Evolutionary conservation across 306 rosid genomes (phyloP), one percentile per base, ranked within the genome.

Genomic region (Ormosia semicastrata): DNA sequence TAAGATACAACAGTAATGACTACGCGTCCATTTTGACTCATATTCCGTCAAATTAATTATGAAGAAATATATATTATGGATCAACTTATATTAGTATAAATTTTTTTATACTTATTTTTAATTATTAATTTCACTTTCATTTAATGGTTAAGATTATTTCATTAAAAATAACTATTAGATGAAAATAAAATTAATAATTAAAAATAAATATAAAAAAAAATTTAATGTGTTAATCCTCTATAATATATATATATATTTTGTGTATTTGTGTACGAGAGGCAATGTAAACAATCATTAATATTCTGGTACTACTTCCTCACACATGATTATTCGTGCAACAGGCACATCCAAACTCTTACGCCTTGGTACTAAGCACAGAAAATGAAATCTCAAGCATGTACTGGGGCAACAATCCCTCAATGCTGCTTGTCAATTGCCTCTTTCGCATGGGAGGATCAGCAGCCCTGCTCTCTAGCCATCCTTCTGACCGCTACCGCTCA

Each of bases 401-500:
- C 34, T 33, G 62, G 17, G 88, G 88, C 17, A 85, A 85, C 79
- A 80, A 75, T 56, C 88, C 85, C 0, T 80, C 88, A 3, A 85
- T 85, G 88, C 65, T 85, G 0, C 84, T 85, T 0, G 65, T 52
- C 0, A 81, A 85, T 8, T 85, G 88, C 44, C 85, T 85, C 57
- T 85, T 85, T 15, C 79, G 88, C 8, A 69, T 85, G 82, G 88
- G 88, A 0, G 88, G 85, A 7, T 81, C 88, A 0, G 88, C 88
- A 2, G 85, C 82, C 0, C 50, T 85, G 15, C 82, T 85, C 15
- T 85, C 88, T 0, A 85, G 81, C 9, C 85, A 80, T 18, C 30
- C 79, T 4, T 85, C 79, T 0, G 85, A 85, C 29, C 66, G 76
- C 2, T 59, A 72, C 30, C 95, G 89, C 10, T 87, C 98, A 0